Evolutionary conservation across 2,329 filamentous ascomycete genomes (phyloP).

Genomic region (Cladosporium velox): DNA sequence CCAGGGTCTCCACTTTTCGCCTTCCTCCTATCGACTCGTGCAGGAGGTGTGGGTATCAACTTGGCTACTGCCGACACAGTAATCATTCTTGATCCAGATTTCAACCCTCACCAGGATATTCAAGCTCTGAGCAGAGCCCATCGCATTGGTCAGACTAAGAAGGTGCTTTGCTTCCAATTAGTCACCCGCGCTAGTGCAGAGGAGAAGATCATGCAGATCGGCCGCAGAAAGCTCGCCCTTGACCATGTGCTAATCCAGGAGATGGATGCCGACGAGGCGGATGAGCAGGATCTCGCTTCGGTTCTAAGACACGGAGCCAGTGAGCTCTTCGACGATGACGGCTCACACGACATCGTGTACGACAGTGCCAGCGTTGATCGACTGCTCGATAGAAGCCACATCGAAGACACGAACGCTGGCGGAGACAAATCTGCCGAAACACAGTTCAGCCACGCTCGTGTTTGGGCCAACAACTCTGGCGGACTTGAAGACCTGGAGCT

Average conservation of each 20-base stretch:
- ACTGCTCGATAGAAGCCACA: slow-evolving; percentile 81
- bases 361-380: slow-evolving; percentile 82
- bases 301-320: slow-evolving; percentile 86
- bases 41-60: slow-evolving; percentile 96
- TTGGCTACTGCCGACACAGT: slow-evolving; percentile 95
- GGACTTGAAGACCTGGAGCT: slow-evolving; percentile 54
- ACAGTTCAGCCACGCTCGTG: slow-evolving; percentile 84
- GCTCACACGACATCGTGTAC: slow-evolving; percentile 75
- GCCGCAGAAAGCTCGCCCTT: slow-evolving; percentile 91
- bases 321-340: slow-evolving; percentile 78
- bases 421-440: slow-evolving; percentile 70
- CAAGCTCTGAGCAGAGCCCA: slow-evolving; percentile 93
- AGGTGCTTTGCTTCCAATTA: slow-evolving; percentile 91
- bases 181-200: slow-evolving; percentile 88
- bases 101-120: slow-evolving; percentile 97
- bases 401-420: slow-evolving; percentile 66
- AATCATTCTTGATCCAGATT: slow-evolving; percentile 95
- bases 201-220: slow-evolving; percentile 95
- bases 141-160: slow-evolving; percentile 93
- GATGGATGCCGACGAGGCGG: slow-evolving; percentile 82
- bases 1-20: slow-evolving; percentile 81
- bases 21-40: slow-evolving; percentile 89
- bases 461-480: slow-evolving; percentile 86
- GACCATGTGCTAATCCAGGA: slow-evolving; percentile 93
- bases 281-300: slow-evolving; percentile 77